Conservation (phyloP, 2,329 filamentous ascomycete species). For the Ceratocystiopsis brevicomis region DNA sequence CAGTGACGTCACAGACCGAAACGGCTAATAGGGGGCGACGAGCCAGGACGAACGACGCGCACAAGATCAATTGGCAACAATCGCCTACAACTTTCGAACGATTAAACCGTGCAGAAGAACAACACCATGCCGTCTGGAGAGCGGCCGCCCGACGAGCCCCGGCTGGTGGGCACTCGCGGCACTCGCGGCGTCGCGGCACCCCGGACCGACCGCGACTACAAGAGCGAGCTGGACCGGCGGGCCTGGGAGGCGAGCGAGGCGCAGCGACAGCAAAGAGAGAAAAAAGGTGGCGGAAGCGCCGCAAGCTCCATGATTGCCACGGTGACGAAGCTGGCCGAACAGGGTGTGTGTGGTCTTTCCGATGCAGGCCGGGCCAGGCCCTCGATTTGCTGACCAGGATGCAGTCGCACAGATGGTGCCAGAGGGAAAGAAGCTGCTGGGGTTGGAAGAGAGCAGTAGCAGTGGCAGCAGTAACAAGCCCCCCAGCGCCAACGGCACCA, state of each 20-base stretch:
- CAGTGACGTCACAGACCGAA: no score
- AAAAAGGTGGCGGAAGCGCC: conserved; percentile 3
- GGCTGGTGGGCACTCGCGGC: neutral
- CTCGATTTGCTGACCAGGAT: neutral
- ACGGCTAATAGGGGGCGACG: no score
- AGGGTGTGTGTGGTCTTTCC: conserved; percentile 17
- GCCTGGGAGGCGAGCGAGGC: conserved; percentile 17
- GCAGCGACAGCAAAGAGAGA: neutral
- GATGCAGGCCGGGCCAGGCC: no score
- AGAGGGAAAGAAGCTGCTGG: conserved; percentile 21
- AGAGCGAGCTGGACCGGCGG: conserved; percentile 24
- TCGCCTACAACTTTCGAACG: no score
- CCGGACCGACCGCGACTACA: conserved; percentile 14
- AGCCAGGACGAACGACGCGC: no score
- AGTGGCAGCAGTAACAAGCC: neutral
- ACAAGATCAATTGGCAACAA: no score
- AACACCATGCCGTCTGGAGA: no score
- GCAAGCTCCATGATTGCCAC: conserved; percentile 10
- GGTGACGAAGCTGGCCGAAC: conserved; percentile 18
- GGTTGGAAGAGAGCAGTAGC: conserved; percentile 8
- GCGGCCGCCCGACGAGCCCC: neutral
- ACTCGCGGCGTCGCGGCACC: neutral
- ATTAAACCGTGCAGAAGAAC: no score
- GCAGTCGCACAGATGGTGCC: conserved; percentile 22
- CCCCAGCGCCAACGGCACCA: no score